phyloP scores from a whole-genome alignment of 352 stramenopile species.

The Halophytophthora polymorphica region DNA sequence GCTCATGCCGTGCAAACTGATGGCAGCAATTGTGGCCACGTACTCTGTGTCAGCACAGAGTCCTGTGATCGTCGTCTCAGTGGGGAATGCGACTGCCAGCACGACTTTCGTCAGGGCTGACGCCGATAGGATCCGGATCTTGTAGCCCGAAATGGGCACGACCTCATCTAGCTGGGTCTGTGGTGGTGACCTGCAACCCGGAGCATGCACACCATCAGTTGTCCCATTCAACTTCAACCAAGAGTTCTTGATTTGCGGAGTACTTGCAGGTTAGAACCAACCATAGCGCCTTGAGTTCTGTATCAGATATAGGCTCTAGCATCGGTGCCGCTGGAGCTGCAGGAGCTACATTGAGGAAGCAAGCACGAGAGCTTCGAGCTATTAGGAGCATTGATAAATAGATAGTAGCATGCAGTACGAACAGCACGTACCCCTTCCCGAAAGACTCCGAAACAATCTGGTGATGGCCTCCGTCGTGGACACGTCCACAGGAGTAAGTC shows the following conservation, averaged over 20 bases:
- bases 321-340: constrained; percentile 22
- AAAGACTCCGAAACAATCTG: constrained; percentile 36
- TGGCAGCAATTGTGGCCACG: constrained; percentile 37
- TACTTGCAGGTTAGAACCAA: constrained; percentile 4
- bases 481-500: constrained; percentile 62
- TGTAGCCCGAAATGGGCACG: constrained; percentile 64
- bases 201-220: constrained; percentile 1
- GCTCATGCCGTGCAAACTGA: constrained; percentile 59
- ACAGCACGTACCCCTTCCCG: constrained; percentile 31
- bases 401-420: too few relatives aligned
- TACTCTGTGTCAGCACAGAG: constrained; percentile 45
- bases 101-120: constrained; percentile 10
- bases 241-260: background rate
- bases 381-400: too few relatives aligned
- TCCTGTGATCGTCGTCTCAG: constrained; percentile 22
- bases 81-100: constrained; percentile 29
- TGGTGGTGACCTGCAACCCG: constrained; percentile 22
- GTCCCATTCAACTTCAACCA: too few relatives aligned
- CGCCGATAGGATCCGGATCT: constrained; percentile 31
- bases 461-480: constrained; percentile 40
- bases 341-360: constrained; percentile 26
- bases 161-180: constrained; percentile 37
- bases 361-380: too few relatives aligned
- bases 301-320: constrained; percentile 15
- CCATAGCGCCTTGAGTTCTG: constrained; percentile 35